Conservation (phyloP, 257 asterid species). For the Fraxinus quadrangulata region DNA sequence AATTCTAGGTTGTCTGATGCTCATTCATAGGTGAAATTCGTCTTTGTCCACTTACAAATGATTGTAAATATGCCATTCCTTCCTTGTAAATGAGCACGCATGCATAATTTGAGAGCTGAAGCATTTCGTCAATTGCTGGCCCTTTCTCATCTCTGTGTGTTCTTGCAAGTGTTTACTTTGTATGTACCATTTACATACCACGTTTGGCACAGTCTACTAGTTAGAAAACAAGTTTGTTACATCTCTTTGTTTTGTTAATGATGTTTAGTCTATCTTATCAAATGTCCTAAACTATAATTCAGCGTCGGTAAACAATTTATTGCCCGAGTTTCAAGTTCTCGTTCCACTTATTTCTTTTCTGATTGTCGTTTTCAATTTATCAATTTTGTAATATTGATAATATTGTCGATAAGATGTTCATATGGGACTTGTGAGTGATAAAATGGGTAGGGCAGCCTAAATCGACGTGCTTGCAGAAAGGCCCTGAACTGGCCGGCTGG, state of each 20-base stretch:
- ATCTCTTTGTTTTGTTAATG: neutral
- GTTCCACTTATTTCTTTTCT: neutral
- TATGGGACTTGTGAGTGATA: no score
- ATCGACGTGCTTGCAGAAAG: neutral
- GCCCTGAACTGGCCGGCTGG: neutral
- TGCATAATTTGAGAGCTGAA: no score
- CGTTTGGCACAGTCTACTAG: neutral
- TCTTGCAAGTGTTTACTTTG: neutral
- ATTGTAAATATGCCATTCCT: neutral
- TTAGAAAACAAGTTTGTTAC: neutral
- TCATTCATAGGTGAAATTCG: no score
- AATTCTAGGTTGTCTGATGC: no score
- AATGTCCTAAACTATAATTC: neutral
- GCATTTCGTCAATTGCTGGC: neutral
- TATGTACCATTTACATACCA: neutral
- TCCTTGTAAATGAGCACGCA: neutral
- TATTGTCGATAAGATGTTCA: no score
- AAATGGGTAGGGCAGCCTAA: neutral
- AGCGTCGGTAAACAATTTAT: neutral
- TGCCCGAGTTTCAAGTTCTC: neutral
- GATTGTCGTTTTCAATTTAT: neutral
- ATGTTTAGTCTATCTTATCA: neutral
- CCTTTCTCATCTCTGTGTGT: neutral
- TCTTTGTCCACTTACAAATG: neutral
- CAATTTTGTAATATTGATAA: neutral